Evolutionary conservation across 2,329 filamentous ascomycete species (phyloP), one percentile per base, ranked within the genome.

Genomic region (Phaeophleospora eucalypticola): DNA sequence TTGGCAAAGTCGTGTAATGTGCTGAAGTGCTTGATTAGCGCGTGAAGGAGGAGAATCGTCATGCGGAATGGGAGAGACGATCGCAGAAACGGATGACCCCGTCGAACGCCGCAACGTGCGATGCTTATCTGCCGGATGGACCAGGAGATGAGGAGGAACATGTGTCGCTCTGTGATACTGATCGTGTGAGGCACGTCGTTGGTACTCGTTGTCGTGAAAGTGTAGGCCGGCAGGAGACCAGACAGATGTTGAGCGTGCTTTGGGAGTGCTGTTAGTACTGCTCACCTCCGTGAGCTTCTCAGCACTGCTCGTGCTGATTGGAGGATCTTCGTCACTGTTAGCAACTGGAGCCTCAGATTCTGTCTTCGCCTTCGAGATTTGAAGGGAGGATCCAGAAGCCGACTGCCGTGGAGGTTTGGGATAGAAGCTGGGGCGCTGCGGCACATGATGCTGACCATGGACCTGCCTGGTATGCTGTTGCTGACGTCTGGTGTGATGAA

Each of bases 1-100:
- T 59, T 86, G 82, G 63, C 89, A 95, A 4, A 94, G 70, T 53
- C 76, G 80, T 14, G 81, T 82, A 16, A 95, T 74, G 59, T 89
- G 80, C 32, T 87, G 80, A 16, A 95, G 68, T 2, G 86, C 86
- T 4, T 78, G 73, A 38, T 75, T 78, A 7, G 88, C 88, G 53
- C 76, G 79, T 45, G 74, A 66, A 34, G 53, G 58, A 10, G 64
- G 62, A 4, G 58, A 58, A 36, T 71, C 68, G 43, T 74, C 70
- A 34, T 65, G 60, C 40, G 53, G 53, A 12, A 56, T 19, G 2
- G 57, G 58, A 29, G 65, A 57, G 16, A 65, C 52, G 41, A 69
- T 64, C 16, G 65, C 61, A 10, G 66, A 59, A 7, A 66, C 53
- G 1, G 67, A 60, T n/a, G 66, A 57, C 7, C 57, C 61, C 20